Evolutionary conservation across 352 stramenopile species (phyloP).

Genomic region (Pythium angustatum): DNA sequence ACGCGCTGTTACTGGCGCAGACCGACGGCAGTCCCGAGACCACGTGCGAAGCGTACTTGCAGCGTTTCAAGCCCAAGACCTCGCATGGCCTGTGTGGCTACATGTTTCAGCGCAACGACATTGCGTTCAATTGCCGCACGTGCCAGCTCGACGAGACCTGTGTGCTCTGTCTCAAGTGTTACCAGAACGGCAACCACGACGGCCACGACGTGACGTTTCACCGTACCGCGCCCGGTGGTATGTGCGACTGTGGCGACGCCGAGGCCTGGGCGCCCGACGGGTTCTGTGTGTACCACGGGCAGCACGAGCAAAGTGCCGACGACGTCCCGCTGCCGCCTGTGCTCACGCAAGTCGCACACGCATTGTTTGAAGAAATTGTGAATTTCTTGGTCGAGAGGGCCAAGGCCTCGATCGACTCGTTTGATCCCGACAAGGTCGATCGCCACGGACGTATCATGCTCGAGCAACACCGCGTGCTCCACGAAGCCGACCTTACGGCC

Average conservation of each 20-base stretch:
- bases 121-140: slow-evolving; percentile 98
- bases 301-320: slow-evolving; percentile 30
- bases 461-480: slow-evolving; percentile 31
- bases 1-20: slow-evolving; percentile 31
- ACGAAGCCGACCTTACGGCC: slow-evolving; percentile 21
- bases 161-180: slow-evolving; percentile 96
- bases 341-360: slow-evolving; percentile 56
- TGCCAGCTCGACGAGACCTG: slow-evolving; percentile 98
- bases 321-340: slow-evolving; percentile 35
- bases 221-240: slow-evolving; percentile 69
- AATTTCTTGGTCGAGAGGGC: slow-evolving; percentile 74
- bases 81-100: slow-evolving; percentile 91
- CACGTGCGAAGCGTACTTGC: slow-evolving; percentile 57
- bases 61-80: slow-evolving; percentile 56
- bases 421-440: slow-evolving; percentile 65
- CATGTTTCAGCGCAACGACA: slow-evolving; percentile 96
- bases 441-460: slow-evolving; percentile 45
- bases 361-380: slow-evolving; percentile 74
- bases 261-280: slow-evolving; percentile 96
- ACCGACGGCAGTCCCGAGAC: slow-evolving; percentile 17
- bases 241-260: slow-evolving; percentile 98
- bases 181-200: slow-evolving; percentile 93
- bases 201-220: slow-evolving; percentile 93
- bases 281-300: slow-evolving; percentile 92
- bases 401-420: slow-evolving; percentile 65